Evolutionary conservation across 1,139 yeast genomes (phyloP).

Genomic region (Yamadazyma atmosphaerica): DNA sequence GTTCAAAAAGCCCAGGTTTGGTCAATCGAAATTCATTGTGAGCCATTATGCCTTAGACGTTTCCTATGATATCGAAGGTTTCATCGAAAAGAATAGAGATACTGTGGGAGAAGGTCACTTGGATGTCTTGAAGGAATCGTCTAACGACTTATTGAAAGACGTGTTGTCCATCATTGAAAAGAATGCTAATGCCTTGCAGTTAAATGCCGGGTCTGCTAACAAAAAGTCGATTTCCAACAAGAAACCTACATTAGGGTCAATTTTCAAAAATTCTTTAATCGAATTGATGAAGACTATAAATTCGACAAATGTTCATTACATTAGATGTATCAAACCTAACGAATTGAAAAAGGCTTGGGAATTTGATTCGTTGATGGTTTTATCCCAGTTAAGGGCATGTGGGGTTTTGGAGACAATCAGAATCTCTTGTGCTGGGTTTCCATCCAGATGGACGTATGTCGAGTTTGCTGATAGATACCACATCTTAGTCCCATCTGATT

Average conservation of each 20-base stretch:
- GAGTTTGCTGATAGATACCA: conserved; percentile 93
- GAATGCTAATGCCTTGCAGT: conserved; percentile 55
- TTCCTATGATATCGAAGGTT: conserved; percentile 88
- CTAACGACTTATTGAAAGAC: conserved; percentile 50
- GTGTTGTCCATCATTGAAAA: conserved; percentile 68
- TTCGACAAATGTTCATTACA: conserved; percentile 93
- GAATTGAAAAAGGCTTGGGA: conserved; percentile 95
- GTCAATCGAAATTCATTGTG: conserved; percentile 86
- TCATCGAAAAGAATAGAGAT: conserved; percentile 95
- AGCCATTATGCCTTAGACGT: conserved; percentile 96
- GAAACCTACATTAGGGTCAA: conserved; percentile 93
- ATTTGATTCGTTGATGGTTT: conserved; percentile 93
- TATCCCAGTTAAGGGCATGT: conserved; percentile 94
- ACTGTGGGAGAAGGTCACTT: conserved; percentile 95
- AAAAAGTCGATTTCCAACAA: conserved; percentile 48
- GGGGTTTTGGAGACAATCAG: conserved; percentile 97
- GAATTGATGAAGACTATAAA: conserved; percentile 92
- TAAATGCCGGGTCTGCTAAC: conserved; percentile 32
- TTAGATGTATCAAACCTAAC: conserved; percentile 96
- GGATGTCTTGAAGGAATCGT: conserved; percentile 73
- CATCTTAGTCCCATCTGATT: conserved; percentile 69
- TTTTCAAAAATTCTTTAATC: conserved; percentile 87
- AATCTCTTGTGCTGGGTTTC: conserved; percentile 97
- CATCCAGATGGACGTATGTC: conserved; percentile 92
- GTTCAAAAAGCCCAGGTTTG: conserved; percentile 93